Evolutionary conservation across 495 filamentous ascomycete genomes (phyloP).

Genomic region (Penicillium bialowiezense): DNA sequence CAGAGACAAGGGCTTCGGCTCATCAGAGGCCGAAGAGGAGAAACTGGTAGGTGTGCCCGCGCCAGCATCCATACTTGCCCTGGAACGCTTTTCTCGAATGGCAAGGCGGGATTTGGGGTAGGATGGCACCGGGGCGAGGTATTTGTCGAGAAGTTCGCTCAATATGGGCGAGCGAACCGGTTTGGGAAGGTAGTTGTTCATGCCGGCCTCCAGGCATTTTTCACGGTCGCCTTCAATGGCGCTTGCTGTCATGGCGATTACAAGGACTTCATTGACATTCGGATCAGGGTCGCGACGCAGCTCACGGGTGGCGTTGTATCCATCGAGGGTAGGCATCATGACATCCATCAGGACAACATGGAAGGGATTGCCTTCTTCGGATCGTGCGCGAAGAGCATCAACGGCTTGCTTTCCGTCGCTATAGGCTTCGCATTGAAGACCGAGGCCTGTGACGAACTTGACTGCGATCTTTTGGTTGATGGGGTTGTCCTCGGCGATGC

Average conservation of each 20-base stretch:
- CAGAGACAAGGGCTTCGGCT: slow-evolving; percentile 16
- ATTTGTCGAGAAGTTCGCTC: slow-evolving; percentile 71
- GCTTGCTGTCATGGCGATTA: slow-evolving; percentile 92
- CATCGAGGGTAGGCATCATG: slow-evolving; percentile 91
- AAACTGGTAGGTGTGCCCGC: slow-evolving; percentile 34
- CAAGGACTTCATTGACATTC: slow-evolving; percentile 69
- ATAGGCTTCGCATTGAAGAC: slow-evolving; percentile 79
- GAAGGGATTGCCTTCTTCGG: slow-evolving; percentile 63
- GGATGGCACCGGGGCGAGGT: slow-evolving; percentile 54
- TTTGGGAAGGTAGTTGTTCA: slow-evolving; percentile 96
- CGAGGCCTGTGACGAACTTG: slow-evolving; percentile 80
- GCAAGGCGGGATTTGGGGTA: slow-evolving; percentile 38
- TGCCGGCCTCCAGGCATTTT: slow-evolving; percentile 86
- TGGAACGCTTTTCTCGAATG: slow-evolving; percentile 30
- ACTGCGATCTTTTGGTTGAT: slow-evolving; percentile 93
- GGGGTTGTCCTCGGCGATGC: slow-evolving; percentile 88
- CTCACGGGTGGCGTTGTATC: slow-evolving; percentile 85
- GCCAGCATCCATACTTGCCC: slow-evolving; percentile 32
- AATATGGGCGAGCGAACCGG: slow-evolving; percentile 74
- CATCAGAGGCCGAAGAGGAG: slow-evolving; percentile 37
- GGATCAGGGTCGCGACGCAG: slow-evolving; percentile 72
- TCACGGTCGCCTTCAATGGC: slow-evolving; percentile 90
- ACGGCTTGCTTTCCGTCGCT: slow-evolving; percentile 83
- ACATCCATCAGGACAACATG: slow-evolving; percentile 89
- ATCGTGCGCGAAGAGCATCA: slow-evolving; percentile 72